Conservation (phyloP, 805 yeast species). For the Saccharomycopsis schoenii region DNA sequence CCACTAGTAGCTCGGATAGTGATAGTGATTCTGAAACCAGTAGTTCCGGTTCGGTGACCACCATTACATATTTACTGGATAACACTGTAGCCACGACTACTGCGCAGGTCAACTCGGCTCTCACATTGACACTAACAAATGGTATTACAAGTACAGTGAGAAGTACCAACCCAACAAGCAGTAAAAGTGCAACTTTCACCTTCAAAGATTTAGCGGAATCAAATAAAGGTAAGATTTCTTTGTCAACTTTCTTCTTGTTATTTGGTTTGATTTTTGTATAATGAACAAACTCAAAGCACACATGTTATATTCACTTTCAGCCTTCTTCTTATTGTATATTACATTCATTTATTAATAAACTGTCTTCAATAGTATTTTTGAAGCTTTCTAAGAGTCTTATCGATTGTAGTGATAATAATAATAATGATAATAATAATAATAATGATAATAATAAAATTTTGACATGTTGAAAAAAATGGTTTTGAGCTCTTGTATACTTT, state of each 20-base stretch:
- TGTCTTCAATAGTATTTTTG: neutral
- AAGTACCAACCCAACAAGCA: constrained; percentile 1
- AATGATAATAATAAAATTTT: neutral
- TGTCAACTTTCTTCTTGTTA: neutral
- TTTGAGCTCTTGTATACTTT: neutral
- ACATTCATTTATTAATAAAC: neutral
- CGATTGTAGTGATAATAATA: too few relatives aligned
- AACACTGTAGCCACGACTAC: constrained; percentile 2
- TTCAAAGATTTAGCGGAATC: constrained; percentile 5
- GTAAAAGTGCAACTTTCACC: constrained; percentile 4
- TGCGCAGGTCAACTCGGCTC: neutral
- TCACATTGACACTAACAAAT: neutral
- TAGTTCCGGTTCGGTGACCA: neutral
- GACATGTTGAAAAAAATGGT: neutral
- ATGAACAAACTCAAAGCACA: neutral
- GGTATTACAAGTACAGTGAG: neutral
- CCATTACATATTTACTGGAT: constrained; percentile 1
- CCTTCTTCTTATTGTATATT: neutral
- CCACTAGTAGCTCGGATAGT: neutral
- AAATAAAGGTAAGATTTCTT: neutral
- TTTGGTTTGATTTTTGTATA: neutral
- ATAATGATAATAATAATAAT: neutral
- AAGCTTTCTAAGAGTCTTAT: too few relatives aligned
- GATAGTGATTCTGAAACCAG: neutral
- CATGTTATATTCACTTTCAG: neutral